Evolutionary conservation across 805 yeast species (phyloP).

Genomic region (Lipomyces sp.): DNA sequence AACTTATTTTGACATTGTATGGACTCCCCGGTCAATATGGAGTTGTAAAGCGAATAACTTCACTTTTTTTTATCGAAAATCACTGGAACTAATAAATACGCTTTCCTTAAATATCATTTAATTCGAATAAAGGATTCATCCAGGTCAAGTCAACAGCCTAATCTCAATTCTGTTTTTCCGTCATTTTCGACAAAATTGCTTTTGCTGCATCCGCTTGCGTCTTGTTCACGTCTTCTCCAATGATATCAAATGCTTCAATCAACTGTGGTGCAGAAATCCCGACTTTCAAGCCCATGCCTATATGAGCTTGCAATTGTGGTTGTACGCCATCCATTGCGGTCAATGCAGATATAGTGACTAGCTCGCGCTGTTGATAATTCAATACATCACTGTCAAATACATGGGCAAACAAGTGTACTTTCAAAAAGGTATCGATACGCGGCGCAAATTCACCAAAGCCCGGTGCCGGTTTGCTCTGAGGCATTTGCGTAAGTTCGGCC

Average conservation of each 20-base stretch:
- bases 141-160: no score
- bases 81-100: no score
- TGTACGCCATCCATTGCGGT: neutral
- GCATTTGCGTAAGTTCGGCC: neutral
- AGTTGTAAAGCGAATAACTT: no score
- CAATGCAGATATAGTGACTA: constrained; percentile 6
- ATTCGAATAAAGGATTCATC: no score
- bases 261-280: constrained; percentile 4
- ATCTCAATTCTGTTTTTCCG: neutral
- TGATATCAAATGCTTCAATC: constrained; percentile 4
- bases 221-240: neutral
- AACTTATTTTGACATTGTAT: no score
- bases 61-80: no score
- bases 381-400: constrained; percentile 3
- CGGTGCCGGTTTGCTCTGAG: constrained; percentile 1
- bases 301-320: constrained; percentile 2
- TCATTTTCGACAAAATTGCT: constrained; percentile 4
- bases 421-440: constrained; percentile 4
- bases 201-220: constrained; percentile 4
- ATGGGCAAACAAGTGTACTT: constrained; percentile 8
- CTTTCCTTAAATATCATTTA: no score
- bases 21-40: no score
- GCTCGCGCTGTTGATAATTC: constrained; percentile 1
- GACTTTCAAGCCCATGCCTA: neutral
- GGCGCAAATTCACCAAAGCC: constrained; percentile 7